phyloP scores from a whole-genome alignment of 768 basidiomycete species.

The Coprinopsis marcescibilis region DNA sequence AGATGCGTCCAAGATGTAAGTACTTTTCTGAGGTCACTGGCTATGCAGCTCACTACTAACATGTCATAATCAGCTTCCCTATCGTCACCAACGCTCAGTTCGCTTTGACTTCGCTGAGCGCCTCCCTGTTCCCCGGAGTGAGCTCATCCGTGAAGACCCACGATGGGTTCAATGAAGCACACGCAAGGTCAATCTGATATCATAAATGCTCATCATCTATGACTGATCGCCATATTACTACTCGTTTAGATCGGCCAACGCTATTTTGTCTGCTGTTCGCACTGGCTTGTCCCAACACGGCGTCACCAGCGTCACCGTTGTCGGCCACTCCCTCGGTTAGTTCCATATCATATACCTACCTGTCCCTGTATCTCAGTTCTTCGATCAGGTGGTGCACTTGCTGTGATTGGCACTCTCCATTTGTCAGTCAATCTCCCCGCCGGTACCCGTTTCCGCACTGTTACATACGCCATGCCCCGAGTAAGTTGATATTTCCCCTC shows the following conservation, averaged over 20 bases:
- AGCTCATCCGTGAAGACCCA: slow-evolving; percentile 39
- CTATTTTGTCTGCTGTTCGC: slow-evolving; percentile 23
- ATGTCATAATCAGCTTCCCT: slow-evolving; percentile 32
- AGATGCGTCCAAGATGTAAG: slow-evolving; percentile 14
- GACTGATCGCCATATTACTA: neutral
- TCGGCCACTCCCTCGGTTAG: slow-evolving; percentile 20
- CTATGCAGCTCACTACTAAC: neutral
- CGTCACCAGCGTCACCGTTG: slow-evolving; percentile 32
- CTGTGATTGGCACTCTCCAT: slow-evolving; percentile 45
- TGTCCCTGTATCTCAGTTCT: slow-evolving; percentile 25
- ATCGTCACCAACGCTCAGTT: slow-evolving; percentile 46
- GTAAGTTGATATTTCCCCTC: slow-evolving; percentile 20
- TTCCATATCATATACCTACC: neutral
- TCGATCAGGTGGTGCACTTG: slow-evolving; percentile 41
- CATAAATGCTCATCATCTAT: neutral
- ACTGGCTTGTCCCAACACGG: slow-evolving; percentile 8
- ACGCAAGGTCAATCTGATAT: slow-evolving; percentile 26
- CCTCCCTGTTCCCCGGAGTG: slow-evolving; percentile 51
- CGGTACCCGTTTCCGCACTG: slow-evolving; percentile 28
- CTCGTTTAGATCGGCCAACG: slow-evolving; percentile 27
- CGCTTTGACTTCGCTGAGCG: slow-evolving; percentile 30
- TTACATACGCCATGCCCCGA: slow-evolving; percentile 47
- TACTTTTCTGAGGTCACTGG: neutral
- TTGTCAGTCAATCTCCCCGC: slow-evolving; percentile 43
- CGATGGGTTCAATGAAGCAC: slow-evolving; percentile 48